These are phyloP conservation scores for Pyrenophora seminiperda DNA, from an alignment of 2,329 filamentous ascomycete species.

Conservation along the genomic window DNA sequence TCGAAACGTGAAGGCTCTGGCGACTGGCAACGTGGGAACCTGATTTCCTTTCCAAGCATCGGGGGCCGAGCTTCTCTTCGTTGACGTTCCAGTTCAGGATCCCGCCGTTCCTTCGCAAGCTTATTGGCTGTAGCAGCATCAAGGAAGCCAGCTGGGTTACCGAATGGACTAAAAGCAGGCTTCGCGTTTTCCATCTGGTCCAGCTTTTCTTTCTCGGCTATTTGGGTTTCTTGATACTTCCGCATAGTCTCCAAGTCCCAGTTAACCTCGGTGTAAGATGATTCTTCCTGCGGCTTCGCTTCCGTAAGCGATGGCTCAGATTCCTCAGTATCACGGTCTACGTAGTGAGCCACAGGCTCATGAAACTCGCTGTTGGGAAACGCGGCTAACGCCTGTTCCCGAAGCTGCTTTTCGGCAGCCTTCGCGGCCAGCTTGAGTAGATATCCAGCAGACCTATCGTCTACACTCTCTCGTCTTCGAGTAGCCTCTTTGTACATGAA, in stretches of 20 bases:
- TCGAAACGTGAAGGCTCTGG: conserved; percentile 86
- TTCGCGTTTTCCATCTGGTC: conserved; percentile 27
- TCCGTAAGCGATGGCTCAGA: conserved; percentile 28
- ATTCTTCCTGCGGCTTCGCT: conserved; percentile 56
- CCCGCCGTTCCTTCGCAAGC: conserved; percentile 38
- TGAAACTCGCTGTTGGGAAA: conserved; percentile 74
- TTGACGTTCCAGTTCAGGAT: conserved; percentile 58
- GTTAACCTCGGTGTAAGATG: conserved; percentile 66
- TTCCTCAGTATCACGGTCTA: conserved; percentile 63
- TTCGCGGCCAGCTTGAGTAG: conserved; percentile 79
- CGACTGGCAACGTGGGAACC: conserved; percentile 80
- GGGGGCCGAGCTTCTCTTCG: conserved; percentile 71
- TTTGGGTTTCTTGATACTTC: conserved; percentile 70
- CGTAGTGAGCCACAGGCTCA: conserved; percentile 73
- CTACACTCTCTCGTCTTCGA: conserved; percentile 67
- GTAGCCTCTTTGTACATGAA: conserved; percentile 59
- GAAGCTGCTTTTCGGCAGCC: conserved; percentile 78
- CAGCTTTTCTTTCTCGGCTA: conserved; percentile 37
- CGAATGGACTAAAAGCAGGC: conserved; percentile 43
- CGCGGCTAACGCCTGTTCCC: conserved; percentile 75
- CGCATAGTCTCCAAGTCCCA: conserved; percentile 86
- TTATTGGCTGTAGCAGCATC: conserved; percentile 34
- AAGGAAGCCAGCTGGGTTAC: conserved; percentile 44
- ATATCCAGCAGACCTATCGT: conserved; percentile 76
- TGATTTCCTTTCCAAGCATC: conserved; percentile 83